Conservation (phyloP, 768 basidiomycete genomes). For the Lentinula lateritia region DNA sequence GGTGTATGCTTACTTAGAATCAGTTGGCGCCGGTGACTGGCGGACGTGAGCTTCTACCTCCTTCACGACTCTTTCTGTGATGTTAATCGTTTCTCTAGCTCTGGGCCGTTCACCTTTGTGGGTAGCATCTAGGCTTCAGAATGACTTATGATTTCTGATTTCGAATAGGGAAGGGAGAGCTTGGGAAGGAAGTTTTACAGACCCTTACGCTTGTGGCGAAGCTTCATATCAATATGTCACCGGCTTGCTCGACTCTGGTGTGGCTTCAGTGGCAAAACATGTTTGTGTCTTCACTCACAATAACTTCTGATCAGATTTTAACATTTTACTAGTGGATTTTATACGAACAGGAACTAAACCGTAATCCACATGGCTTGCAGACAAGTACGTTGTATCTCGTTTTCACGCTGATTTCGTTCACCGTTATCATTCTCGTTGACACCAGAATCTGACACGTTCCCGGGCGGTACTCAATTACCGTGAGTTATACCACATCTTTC, state of each 20-base stretch:
- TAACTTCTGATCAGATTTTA: background rate
- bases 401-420: no score
- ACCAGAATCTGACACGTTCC: background rate
- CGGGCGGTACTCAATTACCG: background rate
- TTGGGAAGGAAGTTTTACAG: slow-evolving; percentile 33
- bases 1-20: no score
- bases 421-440: background rate
- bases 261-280: slow-evolving; percentile 34
- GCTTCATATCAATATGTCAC: slow-evolving; percentile 32
- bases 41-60: slow-evolving; percentile 11
- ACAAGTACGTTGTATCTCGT: background rate
- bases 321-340: slow-evolving; percentile 7
- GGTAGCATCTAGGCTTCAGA: background rate
- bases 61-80: background rate
- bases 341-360: slow-evolving; percentile 19
- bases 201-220: slow-evolving; percentile 22
- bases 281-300: slow-evolving; percentile 7
- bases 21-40: slow-evolving; percentile 20
- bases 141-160: background rate
- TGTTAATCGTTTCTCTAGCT: background rate
- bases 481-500: background rate
- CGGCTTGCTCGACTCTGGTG: slow-evolving; percentile 32
- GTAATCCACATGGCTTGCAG: slow-evolving; percentile 1
- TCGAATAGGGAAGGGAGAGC: background rate
- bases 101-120: background rate